Base-by-base conservation (phyloP, 139 green algal genomes). In the Chlorella sp. region DNA sequence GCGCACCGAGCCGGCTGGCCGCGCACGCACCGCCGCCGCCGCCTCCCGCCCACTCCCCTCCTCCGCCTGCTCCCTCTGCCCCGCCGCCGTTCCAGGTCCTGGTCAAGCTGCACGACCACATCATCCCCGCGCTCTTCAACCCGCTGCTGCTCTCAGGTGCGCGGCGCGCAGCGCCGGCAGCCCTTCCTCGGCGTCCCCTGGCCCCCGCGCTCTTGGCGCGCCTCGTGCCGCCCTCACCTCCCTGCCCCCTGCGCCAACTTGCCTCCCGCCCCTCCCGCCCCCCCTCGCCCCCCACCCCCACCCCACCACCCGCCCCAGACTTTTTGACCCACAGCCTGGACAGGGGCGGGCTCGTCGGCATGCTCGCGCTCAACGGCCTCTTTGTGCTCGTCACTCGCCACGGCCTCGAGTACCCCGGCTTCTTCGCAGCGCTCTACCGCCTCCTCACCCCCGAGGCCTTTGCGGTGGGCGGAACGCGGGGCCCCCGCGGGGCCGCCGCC, bases 321-420 rank as follows among this genome's bases (percentile, higher is more conserved):
- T 96, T 98, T 80, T 87, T 98, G 40, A 94, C 91, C 8, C 50
- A 84, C 62, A 83, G 85, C 0, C 73, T 97, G 51, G 82, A 94
- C 81, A 76, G 79, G 31, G 83, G 82, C 33, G 95, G 95, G 11
- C 77, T 96, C 31, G 77, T 84, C 21, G 93, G 92, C 79, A 95
- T 98, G 84, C 84, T 98, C 43, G 95, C 95, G 5, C 90, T 99
- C 21, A 87, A 97, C 74, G 92, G 91, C 45, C 90, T 98, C 69
- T 98, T 98, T 81, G 46, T 90, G 21, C 88, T 98, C 48, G 93
- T 98, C 58, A 97, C 93, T 33, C 67, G 83, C 17, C 93, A 98
- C 82, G 90, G 92, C 19, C 87, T 98, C 41, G 95, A 98, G 88
- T 97, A 98, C 86, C 91, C 93, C 0, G 55, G 83, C 65, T 97